Evolutionary conservation across 2,329 filamentous ascomycete genomes (phyloP).

Genomic region (Trematosphaeria pertusa): DNA sequence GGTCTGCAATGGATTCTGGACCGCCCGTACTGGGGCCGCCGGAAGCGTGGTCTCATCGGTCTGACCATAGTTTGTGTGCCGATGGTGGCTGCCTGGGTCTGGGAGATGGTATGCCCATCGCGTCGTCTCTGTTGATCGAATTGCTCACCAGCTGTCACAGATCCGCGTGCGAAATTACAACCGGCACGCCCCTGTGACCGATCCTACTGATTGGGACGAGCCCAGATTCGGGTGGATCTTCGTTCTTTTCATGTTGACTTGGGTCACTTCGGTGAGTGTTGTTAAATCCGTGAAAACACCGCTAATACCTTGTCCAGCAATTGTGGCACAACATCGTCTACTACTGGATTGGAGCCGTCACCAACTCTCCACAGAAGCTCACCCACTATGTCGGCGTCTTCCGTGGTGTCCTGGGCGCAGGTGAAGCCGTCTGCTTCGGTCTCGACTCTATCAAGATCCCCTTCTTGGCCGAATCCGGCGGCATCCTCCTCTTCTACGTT

Average conservation of each 20-base stretch:
- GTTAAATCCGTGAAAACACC: neutral
- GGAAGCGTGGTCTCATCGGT: conserved; percentile 36
- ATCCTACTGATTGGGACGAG: conserved; percentile 38
- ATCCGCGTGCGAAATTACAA: conserved; percentile 40
- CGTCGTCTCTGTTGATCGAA: too few species aligned
- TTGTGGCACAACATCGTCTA: conserved; percentile 42
- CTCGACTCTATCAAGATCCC: conserved; percentile 40
- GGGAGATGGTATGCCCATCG: conserved; percentile 39
- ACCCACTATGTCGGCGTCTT: conserved; percentile 42
- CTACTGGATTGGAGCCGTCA: conserved; percentile 42
- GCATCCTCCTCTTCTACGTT: conserved; percentile 37
- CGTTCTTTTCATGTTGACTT: conserved; percentile 39
- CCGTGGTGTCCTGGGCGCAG: conserved; percentile 37
- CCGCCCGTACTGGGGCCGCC: conserved; percentile 35
- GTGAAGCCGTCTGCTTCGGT: conserved; percentile 40
- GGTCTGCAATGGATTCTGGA: conserved; percentile 37
- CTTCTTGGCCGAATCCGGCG: conserved; percentile 36
- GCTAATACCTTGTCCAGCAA: conserved; percentile 18
- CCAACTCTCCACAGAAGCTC: conserved; percentile 40
- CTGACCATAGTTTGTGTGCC: conserved; percentile 34
- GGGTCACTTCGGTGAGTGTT: conserved; percentile 32
- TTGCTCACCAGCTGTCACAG: conserved; percentile 15
- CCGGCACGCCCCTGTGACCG: conserved; percentile 25
- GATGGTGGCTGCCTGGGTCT: conserved; percentile 36
- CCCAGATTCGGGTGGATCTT: conserved; percentile 36